A percentile compares a stretch with the other conserved stretches of the same genome.
Conservation (phyloP, 75 land plant genomes). For the Cupressus sempervirens region DNA sequence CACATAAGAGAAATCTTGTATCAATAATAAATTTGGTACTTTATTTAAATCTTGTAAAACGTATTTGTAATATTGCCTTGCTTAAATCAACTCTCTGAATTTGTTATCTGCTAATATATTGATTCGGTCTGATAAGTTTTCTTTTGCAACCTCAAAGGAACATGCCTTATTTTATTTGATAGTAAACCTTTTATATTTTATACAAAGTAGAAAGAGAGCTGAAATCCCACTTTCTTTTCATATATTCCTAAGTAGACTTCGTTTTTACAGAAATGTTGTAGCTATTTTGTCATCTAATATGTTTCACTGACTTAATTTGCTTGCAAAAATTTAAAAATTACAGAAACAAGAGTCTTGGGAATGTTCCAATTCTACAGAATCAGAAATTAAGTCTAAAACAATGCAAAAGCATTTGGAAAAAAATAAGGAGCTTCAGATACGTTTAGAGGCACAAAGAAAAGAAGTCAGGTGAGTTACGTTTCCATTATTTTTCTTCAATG, state of each 20-base stretch:
- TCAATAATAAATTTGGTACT: too few relatives aligned
- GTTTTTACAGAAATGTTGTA: not conserved
- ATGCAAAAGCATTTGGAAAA: constrained; percentile 13
- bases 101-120: too few relatives aligned
- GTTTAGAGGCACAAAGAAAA: constrained; percentile 33
- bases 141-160: too few relatives aligned
- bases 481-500: not conserved
- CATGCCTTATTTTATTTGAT: not conserved
- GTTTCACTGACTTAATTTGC: not conserved
- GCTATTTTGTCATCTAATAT: not conserved
- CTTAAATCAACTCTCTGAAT: too few relatives aligned
- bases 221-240: not conserved
- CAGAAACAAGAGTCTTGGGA: not conserved
- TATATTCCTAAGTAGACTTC: not conserved
- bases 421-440: constrained; percentile 15
- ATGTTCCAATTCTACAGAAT: constrained; percentile 5
- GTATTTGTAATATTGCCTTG: too few relatives aligned
- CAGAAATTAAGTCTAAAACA: not conserved
- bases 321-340: not conserved
- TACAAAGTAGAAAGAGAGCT: not conserved
- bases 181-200: not conserved
- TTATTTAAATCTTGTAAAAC: too few relatives aligned
- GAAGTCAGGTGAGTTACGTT: constrained; percentile 34
- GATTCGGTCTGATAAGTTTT: too few relatives aligned
- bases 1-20: too few relatives aligned